Conservation (phyloP, 345 rosid species). For the Eucalyptus rudis region DNA sequence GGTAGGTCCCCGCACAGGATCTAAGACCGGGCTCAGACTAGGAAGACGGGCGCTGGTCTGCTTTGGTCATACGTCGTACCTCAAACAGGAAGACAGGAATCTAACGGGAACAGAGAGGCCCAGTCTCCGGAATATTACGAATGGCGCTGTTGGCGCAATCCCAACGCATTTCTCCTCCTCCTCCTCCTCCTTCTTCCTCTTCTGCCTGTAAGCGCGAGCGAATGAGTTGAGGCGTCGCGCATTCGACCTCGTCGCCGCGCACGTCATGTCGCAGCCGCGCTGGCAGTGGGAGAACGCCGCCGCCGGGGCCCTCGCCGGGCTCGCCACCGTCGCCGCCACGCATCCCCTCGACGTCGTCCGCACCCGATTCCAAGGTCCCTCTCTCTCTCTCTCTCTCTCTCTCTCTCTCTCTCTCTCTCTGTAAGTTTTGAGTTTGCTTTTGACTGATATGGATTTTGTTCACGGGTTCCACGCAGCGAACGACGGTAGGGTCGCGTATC, state of each 20-base stretch:
- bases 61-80: background rate
- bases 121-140: background rate
- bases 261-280: background rate
- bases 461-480: slow-evolving; percentile 26
- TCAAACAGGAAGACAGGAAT: background rate
- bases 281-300: slow-evolving; percentile 89
- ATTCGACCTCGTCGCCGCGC: background rate
- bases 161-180: background rate
- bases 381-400: background rate
- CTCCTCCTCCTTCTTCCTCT: background rate
- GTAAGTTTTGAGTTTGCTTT: background rate
- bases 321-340: slow-evolving; percentile 70
- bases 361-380: slow-evolving; percentile 78
- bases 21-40: no score
- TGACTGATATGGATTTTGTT: background rate
- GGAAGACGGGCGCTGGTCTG: background rate
- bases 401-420: background rate
- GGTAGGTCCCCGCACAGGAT: no score
- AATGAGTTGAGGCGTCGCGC: background rate
- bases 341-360: slow-evolving; percentile 95
- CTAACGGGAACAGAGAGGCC: background rate
- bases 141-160: background rate
- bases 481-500: slow-evolving; percentile 56
- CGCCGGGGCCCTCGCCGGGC: slow-evolving; percentile 86
- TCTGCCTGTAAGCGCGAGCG: background rate